Base-by-base conservation (phyloP, 805 yeast species). In the Ogataea neopini region DNA sequence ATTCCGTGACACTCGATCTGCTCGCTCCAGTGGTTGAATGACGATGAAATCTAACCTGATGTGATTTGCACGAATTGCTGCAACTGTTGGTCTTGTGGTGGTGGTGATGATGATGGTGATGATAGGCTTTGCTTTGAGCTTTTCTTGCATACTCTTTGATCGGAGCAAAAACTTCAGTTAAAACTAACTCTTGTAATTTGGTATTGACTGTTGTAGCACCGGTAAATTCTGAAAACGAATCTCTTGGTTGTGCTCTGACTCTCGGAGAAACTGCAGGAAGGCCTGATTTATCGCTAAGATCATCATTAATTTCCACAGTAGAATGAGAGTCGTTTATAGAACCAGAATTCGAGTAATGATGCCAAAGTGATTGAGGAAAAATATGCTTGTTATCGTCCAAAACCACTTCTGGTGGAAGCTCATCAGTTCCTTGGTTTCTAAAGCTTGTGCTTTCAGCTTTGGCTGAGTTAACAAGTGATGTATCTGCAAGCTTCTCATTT, bases 311-410 rank as follows among this genome's bases (percentile, higher is more conserved):
- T 3, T 11, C 32, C 8, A 36, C 62, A 3, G 41, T 36, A 4
- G n/a, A 22, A 10, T n/a, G 28, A 32, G 70, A 54, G 43, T 64
- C 60, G 28, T 72, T 64, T 8, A 70, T 62, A 4, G 76, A 74
- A 6, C 73, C 70, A 5, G 75, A 68, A 3, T 70, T 59, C n/a
- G 73, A 54, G 58, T 80, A 84, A 46, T 78, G 81, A 50, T 75
- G 75, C 81, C 89, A 79, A 51, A 88, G 65, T 2, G 90, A 83
- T 47, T 84, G 85, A 0, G 98, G 97, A 26, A 92, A 84, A 46
- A 92, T 91, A 66, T 92, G 99, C 49, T 80, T 84, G 65, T 92
- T 92, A 60, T 92, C 98, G 63, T 89, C 91, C 28, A 92, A 73
- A 1, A 87, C 83, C n/a, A 92, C 98, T 60, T 89, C 97, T 2